Evolutionary conservation across 106 monocot species (phyloP).

Genomic region (Amphibolis antarctica): DNA sequence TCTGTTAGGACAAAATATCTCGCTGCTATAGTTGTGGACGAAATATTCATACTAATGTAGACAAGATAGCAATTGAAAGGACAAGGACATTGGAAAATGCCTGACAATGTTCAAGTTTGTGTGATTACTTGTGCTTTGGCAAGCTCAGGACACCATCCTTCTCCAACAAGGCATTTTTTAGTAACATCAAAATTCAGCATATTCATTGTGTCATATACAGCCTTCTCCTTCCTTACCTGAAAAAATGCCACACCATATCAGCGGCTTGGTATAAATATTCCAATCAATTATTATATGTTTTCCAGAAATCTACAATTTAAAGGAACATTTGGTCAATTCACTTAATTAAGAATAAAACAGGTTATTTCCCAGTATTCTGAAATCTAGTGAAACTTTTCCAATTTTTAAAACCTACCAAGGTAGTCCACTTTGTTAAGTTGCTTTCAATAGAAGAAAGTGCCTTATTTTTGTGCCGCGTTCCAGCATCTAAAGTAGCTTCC

Average conservation of each 20-base stretch:
- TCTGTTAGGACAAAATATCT: constrained; percentile 27
- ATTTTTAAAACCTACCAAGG: constrained; percentile 43
- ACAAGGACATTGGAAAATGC: background rate
- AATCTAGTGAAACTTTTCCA: background rate
- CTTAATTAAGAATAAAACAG: background rate
- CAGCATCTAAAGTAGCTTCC: constrained; percentile 90
- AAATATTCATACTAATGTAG: too few relatives aligned
- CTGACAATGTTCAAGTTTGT: background rate
- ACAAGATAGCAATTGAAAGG: background rate
- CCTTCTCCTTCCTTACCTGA: constrained; percentile 93
- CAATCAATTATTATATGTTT: background rate
- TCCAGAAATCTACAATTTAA: background rate
- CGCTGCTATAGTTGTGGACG: too few relatives aligned
- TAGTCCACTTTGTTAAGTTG: constrained; percentile 64
- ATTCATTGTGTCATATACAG: constrained; percentile 92
- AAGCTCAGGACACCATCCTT: constrained; percentile 95
- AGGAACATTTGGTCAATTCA: background rate
- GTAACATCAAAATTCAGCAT: constrained; percentile 99
- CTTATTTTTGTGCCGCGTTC: constrained; percentile 81
- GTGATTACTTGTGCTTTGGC: constrained; percentile 60
- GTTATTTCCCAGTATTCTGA: background rate
- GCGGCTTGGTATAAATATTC: background rate
- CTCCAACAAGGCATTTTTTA: constrained; percentile 97
- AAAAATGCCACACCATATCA: background rate
- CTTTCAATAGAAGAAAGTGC: constrained; percentile 73